These are phyloP conservation scores for Backusella tuberculispora DNA, from an alignment of 192 early-diverging fungal species.

Conservation along the genomic window DNA sequence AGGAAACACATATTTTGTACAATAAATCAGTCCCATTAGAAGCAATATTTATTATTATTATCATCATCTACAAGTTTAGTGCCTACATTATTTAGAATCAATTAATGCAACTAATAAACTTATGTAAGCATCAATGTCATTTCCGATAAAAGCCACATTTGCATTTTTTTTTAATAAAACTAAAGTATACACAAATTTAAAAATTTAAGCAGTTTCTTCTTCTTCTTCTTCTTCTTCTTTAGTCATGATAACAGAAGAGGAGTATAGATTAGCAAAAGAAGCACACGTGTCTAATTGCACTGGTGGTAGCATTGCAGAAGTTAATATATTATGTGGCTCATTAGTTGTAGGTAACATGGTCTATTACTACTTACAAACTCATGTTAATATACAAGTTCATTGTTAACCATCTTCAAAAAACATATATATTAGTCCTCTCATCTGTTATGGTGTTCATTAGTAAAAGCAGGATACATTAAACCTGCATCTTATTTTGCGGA, in stretches of 20 bases:
- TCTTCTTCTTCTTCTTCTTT: background rate
- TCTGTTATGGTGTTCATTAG: slow-evolving; percentile 25
- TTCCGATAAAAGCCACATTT: no score
- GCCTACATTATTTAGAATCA: no score
- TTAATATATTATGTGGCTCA: slow-evolving; percentile 46
- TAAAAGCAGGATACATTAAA: background rate
- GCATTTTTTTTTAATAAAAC: no score
- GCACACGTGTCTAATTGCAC: slow-evolving; percentile 57
- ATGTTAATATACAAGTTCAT: background rate
- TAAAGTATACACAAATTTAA: no score
- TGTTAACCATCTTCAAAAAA: background rate
- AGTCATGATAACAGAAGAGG: slow-evolving; percentile 16
- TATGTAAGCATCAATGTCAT: no score
- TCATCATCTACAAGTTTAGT: no score
- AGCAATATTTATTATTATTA: no score
- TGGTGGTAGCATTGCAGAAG: slow-evolving; percentile 56
- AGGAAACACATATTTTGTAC: no score
- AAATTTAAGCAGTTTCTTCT: background rate
- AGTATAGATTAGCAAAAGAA: slow-evolving; percentile 59
- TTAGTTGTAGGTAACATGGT: slow-evolving; percentile 46
- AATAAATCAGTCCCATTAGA: no score
- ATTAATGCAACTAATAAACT: no score
- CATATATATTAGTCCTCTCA: slow-evolving; percentile 11
- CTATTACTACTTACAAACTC: no score
- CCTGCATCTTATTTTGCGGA: slow-evolving; percentile 16